phyloP scores from a whole-genome alignment of 2,329 filamentous ascomycete genomes.

The Rhinocladiella similis region DNA sequence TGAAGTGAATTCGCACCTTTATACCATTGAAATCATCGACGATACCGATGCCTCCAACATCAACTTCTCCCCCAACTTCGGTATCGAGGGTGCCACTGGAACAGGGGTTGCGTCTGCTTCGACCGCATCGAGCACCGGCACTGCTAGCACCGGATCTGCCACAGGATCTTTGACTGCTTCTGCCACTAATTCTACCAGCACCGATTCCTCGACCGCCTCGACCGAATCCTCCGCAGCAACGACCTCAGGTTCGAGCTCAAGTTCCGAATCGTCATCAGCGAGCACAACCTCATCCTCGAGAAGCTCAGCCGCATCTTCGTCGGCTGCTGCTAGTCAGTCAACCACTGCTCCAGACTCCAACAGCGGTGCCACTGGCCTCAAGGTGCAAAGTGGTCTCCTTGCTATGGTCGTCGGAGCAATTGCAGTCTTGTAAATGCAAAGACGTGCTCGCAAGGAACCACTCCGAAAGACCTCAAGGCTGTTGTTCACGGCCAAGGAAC shows the following conservation, averaged over 20 bases:
- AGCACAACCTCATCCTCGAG: constrained; percentile 16
- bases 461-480: too few relatives aligned
- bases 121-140: constrained; percentile 34
- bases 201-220: constrained; percentile 12
- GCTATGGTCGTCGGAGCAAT: constrained; percentile 37
- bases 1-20: constrained; percentile 44
- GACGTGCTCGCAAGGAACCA: neutral
- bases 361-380: constrained; percentile 31
- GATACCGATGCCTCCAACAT: constrained; percentile 43
- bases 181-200: constrained; percentile 16
- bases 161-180: constrained; percentile 30
- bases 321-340: constrained; percentile 15
- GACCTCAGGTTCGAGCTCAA: constrained; percentile 28
- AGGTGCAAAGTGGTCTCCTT: constrained; percentile 38
- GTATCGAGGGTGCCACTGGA: constrained; percentile 48
- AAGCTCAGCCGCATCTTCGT: constrained; percentile 13
- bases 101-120: constrained; percentile 33
- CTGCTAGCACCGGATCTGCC: constrained; percentile 23
- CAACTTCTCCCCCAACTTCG: constrained; percentile 57
- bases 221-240: constrained; percentile 13
- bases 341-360: constrained; percentile 39
- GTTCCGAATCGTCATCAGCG: constrained; percentile 31
- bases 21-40: constrained; percentile 55
- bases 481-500: too few relatives aligned
- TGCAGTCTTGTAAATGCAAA: constrained; percentile 36